A percentile compares a stretch with the other conserved stretches of the same genome.
These are phyloP conservation scores for Trichoderma orchidacearum DNA, from an alignment of 495 filamentous ascomycete genomes.

Conservation along the genomic window DNA sequence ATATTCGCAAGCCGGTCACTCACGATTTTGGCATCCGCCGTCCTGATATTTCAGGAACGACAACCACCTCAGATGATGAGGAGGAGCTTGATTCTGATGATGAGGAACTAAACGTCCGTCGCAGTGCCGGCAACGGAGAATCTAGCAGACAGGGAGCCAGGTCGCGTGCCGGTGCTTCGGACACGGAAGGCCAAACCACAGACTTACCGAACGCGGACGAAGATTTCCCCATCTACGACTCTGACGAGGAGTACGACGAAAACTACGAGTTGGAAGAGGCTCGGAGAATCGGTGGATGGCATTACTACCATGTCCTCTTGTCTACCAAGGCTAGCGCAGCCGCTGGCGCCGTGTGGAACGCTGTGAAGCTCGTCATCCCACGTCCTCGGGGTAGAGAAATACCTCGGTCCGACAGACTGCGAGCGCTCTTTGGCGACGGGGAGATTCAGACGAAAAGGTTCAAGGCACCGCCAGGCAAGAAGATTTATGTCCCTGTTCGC, in stretches of 20 bases:
- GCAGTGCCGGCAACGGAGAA: slow-evolving; percentile 16
- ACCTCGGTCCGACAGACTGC: slow-evolving; percentile 32
- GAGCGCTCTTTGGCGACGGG: slow-evolving; percentile 30
- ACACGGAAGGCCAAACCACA: slow-evolving; percentile 33
- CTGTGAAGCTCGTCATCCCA: slow-evolving; percentile 40
- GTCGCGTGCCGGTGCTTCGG: slow-evolving; percentile 29
- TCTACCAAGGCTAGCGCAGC: slow-evolving; percentile 15
- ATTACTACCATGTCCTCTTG: slow-evolving; percentile 46
- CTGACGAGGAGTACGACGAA: slow-evolving; percentile 66
- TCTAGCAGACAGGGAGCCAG: slow-evolving; percentile 13
- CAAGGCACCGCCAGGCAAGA: slow-evolving; percentile 81
- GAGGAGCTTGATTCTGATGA: slow-evolving; percentile 47
- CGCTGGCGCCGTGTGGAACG: slow-evolving; percentile 22
- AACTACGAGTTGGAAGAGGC: slow-evolving; percentile 58
- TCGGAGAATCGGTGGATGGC: slow-evolving; percentile 53
- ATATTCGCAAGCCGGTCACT: slow-evolving; percentile 85
- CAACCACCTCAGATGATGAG: slow-evolving; percentile 65
- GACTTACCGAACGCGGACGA: slow-evolving; percentile 37
- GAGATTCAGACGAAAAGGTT: slow-evolving; percentile 52
- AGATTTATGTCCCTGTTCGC: slow-evolving; percentile 85
- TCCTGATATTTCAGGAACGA: slow-evolving; percentile 54
- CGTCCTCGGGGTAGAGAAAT: slow-evolving; percentile 46
- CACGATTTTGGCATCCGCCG: slow-evolving; percentile 82
- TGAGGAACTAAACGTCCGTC: slow-evolving; percentile 26
- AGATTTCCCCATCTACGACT: slow-evolving; percentile 85